Conservation (phyloP, 1,139 yeast species). For the Zygotorulaspora mrakii region DNA sequence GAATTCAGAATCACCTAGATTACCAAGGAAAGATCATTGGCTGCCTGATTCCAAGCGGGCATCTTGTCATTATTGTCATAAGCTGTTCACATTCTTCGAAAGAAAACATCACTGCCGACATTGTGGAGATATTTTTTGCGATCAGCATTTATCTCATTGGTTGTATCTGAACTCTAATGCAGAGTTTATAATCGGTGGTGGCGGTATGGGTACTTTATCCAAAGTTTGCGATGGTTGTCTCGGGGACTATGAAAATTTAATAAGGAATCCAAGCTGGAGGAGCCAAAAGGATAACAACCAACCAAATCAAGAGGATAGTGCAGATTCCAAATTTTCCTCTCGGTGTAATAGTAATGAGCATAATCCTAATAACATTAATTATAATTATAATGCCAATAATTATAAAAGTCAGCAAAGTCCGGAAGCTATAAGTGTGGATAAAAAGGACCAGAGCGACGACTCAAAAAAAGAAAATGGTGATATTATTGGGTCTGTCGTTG, state of each 20-base stretch:
- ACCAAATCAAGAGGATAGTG: constrained; percentile 4
- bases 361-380: constrained; percentile 4
- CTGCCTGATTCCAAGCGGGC: constrained; percentile 61
- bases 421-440: constrained; percentile 15
- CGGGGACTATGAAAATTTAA: constrained; percentile 55
- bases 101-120: constrained; percentile 91
- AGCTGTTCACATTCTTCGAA: constrained; percentile 67
- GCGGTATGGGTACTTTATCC: constrained; percentile 67
- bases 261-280: constrained; percentile 33
- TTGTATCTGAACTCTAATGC: constrained; percentile 63
- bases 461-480: constrained; percentile 18
- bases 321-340: constrained; percentile 5
- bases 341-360: background rate
- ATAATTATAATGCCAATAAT: too few species aligned
- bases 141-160: constrained; percentile 50
- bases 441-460: constrained; percentile 10
- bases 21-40: constrained; percentile 76
- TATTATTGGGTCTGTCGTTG: constrained; percentile 38
- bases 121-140: constrained; percentile 90
- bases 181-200: constrained; percentile 68
- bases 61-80: constrained; percentile 68
- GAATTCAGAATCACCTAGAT: constrained; percentile 13
- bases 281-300: constrained; percentile 10
- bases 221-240: constrained; percentile 80
- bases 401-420: constrained; percentile 2